Evolutionary conservation across 139 green algal genomes (phyloP).

Genomic region (Tetraselmis chui): DNA sequence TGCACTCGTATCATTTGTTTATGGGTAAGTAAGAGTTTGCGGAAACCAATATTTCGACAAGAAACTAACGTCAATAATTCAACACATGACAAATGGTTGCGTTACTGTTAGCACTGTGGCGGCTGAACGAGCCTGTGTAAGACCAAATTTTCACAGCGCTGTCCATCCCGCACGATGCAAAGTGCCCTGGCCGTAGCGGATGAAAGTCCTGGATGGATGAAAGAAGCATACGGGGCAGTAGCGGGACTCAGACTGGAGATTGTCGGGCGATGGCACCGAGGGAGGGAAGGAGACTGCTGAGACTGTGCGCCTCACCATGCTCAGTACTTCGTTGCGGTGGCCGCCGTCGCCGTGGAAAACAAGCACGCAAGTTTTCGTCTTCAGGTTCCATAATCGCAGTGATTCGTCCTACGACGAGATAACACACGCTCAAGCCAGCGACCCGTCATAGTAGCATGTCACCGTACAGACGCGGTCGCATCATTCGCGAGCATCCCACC

Average conservation of each 20-base stretch:
- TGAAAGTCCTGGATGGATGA: slow-evolving; percentile 44
- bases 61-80: no score
- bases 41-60: no score
- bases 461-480: neutral
- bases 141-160: slow-evolving; percentile 65
- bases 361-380: slow-evolving; percentile 39
- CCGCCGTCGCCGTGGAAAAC: slow-evolving; percentile 50
- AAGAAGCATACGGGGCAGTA: neutral
- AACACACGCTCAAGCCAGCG: no score
- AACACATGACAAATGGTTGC: no score
- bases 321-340: slow-evolving; percentile 69
- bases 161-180: slow-evolving; percentile 69
- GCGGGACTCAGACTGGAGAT: neutral
- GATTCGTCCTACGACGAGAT: neutral
- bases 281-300: slow-evolving; percentile 11
- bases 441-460: no score
- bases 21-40: no score
- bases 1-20: no score
- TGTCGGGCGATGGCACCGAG: neutral
- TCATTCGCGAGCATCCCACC: slow-evolving; percentile 14
- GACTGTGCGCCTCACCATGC: slow-evolving; percentile 24
- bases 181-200: slow-evolving; percentile 36
- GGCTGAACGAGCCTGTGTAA: no score
- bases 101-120: no score
- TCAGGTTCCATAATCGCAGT: slow-evolving; percentile 53